Percentiles rank a stretch among this genome's conserved stretches.
phyloP scores from a whole-genome alignment of 1,139 yeast species.

The Kurtzmaniella quercitrusa region DNA sequence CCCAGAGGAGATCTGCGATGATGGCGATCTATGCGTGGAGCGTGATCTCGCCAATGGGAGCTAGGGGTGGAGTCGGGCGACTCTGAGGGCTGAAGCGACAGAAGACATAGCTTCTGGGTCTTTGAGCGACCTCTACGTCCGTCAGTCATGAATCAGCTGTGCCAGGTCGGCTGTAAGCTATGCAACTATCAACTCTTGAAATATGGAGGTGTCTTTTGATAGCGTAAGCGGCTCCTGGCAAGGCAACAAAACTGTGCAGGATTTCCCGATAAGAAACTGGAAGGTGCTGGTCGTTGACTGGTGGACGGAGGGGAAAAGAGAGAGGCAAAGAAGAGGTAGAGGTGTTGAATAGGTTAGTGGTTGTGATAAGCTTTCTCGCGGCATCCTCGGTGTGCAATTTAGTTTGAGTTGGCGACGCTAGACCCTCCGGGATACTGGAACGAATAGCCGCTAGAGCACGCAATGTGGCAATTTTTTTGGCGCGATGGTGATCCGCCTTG shows the following conservation, averaged over 20 bases:
- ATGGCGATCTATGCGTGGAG: background rate
- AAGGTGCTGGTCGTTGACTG: no score
- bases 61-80: background rate
- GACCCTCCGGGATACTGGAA: no score
- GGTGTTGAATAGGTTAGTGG: no score
- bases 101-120: conserved; percentile 8
- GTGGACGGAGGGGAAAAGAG: no score
- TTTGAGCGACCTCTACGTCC: conserved; percentile 8
- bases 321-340: no score
- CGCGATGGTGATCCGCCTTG: no score
- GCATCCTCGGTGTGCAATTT: no score
- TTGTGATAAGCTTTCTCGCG: no score
- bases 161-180: background rate
- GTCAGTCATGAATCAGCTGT: conserved; percentile 1
- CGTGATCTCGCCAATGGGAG: conserved; percentile 1
- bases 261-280: background rate
- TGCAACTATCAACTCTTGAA: background rate
- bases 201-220: background rate
- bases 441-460: no score
- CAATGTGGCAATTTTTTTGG: no score
- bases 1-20: background rate
- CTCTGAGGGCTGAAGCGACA: conserved; percentile 4
- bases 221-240: background rate
- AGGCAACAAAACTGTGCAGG: background rate
- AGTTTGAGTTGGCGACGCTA: no score